Conservation (phyloP, 2,329 filamentous ascomycete genomes). For the Trichophyton benhamiae region DNA sequence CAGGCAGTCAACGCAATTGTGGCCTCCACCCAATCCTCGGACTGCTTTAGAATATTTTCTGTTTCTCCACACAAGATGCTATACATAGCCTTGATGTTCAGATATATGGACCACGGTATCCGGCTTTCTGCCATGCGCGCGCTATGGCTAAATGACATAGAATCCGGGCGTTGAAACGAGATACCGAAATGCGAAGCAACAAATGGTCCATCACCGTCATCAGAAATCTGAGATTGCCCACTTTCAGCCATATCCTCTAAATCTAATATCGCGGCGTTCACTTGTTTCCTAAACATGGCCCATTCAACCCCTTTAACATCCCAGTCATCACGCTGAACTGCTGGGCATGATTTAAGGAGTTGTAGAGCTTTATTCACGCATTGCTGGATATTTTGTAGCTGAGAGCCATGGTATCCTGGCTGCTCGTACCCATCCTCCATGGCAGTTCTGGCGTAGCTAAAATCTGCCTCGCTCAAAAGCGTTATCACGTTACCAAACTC, state of each 20-base stretch:
- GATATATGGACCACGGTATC: constrained; percentile 82
- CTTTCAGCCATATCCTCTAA: constrained; percentile 72
- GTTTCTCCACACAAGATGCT: constrained; percentile 65
- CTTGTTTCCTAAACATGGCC: constrained; percentile 68
- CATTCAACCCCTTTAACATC: constrained; percentile 71
- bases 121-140: constrained; percentile 67
- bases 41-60: constrained; percentile 60
- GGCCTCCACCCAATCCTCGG: constrained; percentile 88
- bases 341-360: constrained; percentile 62
- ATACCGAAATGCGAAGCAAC: constrained; percentile 35
- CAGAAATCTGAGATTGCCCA: constrained; percentile 35
- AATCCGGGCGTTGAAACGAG: constrained; percentile 36
- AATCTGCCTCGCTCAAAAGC: constrained; percentile 62
- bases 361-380: constrained; percentile 57
- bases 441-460: constrained; percentile 58
- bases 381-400: constrained; percentile 64
- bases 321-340: constrained; percentile 55
- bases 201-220: constrained; percentile 33
- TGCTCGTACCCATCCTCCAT: constrained; percentile 51
- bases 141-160: constrained; percentile 52
- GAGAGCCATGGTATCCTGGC: constrained; percentile 58
- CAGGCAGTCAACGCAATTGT: constrained; percentile 71
- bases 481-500: constrained; percentile 55
- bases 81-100: constrained; percentile 70
- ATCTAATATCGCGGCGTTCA: constrained; percentile 55